Evolutionary conservation across 352 stramenopile species (phyloP).

Genomic region (Aphanomyces invadans): DNA sequence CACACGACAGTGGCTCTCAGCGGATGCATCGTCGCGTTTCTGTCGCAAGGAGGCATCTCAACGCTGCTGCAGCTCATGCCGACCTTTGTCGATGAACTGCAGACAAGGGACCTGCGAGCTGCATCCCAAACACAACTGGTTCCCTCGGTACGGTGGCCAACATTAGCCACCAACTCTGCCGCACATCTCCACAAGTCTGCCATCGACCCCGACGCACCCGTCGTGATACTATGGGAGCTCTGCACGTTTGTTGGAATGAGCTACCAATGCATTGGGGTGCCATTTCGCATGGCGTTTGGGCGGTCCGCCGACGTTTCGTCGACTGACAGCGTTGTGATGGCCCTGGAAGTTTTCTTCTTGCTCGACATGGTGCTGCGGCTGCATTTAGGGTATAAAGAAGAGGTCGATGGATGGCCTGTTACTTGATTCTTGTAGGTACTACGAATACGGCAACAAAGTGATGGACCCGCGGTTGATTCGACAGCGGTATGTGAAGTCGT

Average conservation of each 20-base stretch:
- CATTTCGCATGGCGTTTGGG: conserved; percentile 10
- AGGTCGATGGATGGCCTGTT: too few relatives aligned
- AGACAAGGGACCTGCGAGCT: neutral
- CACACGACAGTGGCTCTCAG: neutral
- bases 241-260: neutral
- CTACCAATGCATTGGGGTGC: neutral
- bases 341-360: conserved; percentile 39
- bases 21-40: neutral
- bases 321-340: conserved; percentile 27
- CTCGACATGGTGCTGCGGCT: conserved; percentile 42
- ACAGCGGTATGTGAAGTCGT: conserved; percentile 36
- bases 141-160: too few relatives aligned
- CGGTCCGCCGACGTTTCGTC: neutral
- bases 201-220: conserved; percentile 6
- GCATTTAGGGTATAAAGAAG: conserved; percentile 42
- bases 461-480: conserved; percentile 44
- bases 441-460: conserved; percentile 58
- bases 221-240: neutral
- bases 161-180: too few relatives aligned
- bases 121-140: neutral
- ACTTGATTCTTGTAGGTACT: too few relatives aligned
- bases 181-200: neutral
- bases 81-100: neutral
- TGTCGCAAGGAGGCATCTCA: neutral
- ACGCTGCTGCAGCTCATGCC: neutral